Evolutionary conservation across 129 eudicot species (phyloP), one percentile per base, ranked within the genome.

Genomic region (Rutidosis leptorrhynchoides): DNA sequence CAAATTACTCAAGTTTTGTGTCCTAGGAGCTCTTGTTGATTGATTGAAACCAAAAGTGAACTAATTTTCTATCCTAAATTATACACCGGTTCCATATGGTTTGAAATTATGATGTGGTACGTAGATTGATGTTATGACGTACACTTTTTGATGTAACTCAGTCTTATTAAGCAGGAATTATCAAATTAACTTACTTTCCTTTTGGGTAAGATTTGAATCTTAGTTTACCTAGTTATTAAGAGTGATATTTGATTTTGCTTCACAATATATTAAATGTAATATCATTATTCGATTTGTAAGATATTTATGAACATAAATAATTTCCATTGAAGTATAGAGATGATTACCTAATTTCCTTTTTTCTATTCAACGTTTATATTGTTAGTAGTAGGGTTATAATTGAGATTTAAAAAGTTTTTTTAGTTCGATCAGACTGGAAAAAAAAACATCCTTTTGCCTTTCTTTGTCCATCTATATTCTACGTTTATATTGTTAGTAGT

Each of bases 381-480:
- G 43, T 45, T 23, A 19, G 20, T 28, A 23, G 67, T 48, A 15
- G 42, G 11, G 59, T 70, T 60, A 48, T 27, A 59, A 57, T 28
- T 57, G 42, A 58, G 14, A 58, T 58, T 19, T 5, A 21, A 26
- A 16, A 45, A 25, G 45, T 67, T 14, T 21, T 72, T 25, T 62
- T 49, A 22, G 54, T 46, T 71, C 0, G 33, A 71, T 60, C 32
- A 52, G 26, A 69, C 17, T 17, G 64, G 17, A 65, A 67, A n/a
- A 9, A 37, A 35, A 64, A 33, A 54, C 35, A 33, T 19, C 23
- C 4, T 1, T 57, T 9, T 22, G 56, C 7, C 21, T 4, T 62
- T 37, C n/a, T n/a, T n/a, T n/a, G n/a, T n/a, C n/a, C n/a, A n/a
- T n/a, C n/a, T n/a, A n/a, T n/a, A n/a, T n/a, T n/a, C n/a, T n/a